These are phyloP conservation scores for Yarrowia sp. DNA, from an alignment of 805 yeast genomes.

Conservation along the genomic window DNA sequence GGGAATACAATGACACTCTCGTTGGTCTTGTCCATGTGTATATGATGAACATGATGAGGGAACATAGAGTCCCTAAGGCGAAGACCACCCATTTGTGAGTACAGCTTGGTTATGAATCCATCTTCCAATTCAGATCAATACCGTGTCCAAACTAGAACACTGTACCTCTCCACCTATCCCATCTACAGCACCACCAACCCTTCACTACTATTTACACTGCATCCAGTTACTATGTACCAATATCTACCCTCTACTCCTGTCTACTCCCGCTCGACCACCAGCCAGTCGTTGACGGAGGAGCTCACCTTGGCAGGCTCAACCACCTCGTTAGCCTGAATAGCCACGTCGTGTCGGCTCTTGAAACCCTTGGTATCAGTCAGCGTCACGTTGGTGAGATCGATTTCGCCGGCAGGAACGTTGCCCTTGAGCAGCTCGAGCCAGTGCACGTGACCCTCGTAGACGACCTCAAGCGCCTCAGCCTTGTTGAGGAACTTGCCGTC, in stretches of 20 bases:
- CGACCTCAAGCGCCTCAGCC: slow-evolving; percentile 63
- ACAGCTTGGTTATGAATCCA: too few relatives aligned
- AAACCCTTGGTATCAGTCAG: slow-evolving; percentile 62
- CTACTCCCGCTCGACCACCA: slow-evolving; percentile 19
- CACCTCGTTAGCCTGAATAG: neutral
- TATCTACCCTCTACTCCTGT: too few relatives aligned
- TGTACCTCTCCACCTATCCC: too few relatives aligned
- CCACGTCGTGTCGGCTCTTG: slow-evolving; percentile 49
- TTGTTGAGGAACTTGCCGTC: slow-evolving; percentile 68
- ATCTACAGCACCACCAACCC: too few relatives aligned
- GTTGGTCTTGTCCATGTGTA: too few relatives aligned
- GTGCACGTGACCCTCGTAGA: slow-evolving; percentile 68
- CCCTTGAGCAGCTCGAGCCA: slow-evolving; percentile 74
- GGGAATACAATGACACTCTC: too few relatives aligned
- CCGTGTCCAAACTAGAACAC: too few relatives aligned
- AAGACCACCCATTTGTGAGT: too few relatives aligned
- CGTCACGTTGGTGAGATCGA: slow-evolving; percentile 73
- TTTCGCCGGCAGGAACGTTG: slow-evolving; percentile 59
- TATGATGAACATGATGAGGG: too few relatives aligned
- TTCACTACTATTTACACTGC: too few relatives aligned
- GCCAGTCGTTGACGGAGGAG: slow-evolving; percentile 31
- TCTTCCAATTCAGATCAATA: too few relatives aligned
- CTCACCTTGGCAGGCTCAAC: slow-evolving; percentile 30
- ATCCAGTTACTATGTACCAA: slow-evolving; percentile 2
- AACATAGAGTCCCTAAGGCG: too few relatives aligned